Evolutionary conservation across 2,329 filamentous ascomycete genomes (phyloP).

Genomic region (Aschersonia sp.): DNA sequence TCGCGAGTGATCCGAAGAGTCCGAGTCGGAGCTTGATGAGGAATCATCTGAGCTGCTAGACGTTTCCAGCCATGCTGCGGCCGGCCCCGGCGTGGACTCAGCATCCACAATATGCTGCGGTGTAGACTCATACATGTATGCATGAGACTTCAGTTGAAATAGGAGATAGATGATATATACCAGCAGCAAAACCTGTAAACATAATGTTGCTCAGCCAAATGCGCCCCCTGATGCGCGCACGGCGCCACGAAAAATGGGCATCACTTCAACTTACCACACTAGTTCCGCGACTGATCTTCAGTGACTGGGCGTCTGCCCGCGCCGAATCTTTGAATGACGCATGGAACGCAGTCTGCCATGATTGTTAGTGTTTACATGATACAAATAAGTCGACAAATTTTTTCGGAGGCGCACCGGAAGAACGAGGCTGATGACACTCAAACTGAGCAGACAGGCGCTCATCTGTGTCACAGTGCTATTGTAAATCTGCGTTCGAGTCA

Average conservation of each 20-base stretch:
- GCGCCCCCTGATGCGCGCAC: no score
- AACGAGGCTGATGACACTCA: conserved; percentile 80
- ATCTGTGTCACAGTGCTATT: conserved; percentile 94
- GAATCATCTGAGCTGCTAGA: conserved; percentile 40
- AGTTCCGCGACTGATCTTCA: conserved; percentile 80
- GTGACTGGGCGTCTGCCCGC: conserved; percentile 53
- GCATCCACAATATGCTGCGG: conserved; percentile 89
- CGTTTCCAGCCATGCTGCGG: conserved; percentile 68
- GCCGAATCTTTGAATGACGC: conserved; percentile 57
- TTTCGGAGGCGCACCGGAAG: conserved; percentile 48
- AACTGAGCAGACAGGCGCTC: conserved; percentile 81
- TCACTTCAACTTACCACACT: conserved; percentile 50
- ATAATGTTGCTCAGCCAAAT: no score
- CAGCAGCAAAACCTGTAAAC: conserved; percentile 51
- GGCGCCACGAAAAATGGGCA: no score
- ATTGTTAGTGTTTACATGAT: conserved; percentile 9
- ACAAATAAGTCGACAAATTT: no score
- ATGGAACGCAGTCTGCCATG: conserved; percentile 66
- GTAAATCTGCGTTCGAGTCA: conserved; percentile 46
- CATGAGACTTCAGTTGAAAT: conserved; percentile 84
- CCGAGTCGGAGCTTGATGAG: conserved; percentile 55
- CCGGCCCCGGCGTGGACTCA: conserved; percentile 72
- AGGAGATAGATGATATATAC: conserved; percentile 75
- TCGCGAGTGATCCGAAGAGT: conserved; percentile 38
- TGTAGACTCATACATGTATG: conserved; percentile 84